These are phyloP conservation scores for Mycena alexandri DNA, from an alignment of 768 basidiomycete genomes.

Conservation along the genomic window DNA sequence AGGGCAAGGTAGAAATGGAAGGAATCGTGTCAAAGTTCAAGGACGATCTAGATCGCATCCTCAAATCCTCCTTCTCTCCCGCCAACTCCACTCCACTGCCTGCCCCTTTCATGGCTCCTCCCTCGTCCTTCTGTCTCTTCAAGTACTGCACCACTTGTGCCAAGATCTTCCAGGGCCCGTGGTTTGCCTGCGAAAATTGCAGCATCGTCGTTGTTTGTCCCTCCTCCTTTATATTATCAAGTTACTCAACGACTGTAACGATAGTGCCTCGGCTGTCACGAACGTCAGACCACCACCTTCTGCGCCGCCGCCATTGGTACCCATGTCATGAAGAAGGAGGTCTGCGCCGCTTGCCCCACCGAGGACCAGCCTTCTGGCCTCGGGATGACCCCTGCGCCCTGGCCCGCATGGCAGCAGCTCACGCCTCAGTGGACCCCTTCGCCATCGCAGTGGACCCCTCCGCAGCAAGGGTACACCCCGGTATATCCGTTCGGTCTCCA, in stretches of 20 bases:
- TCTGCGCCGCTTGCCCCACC: slow-evolving; percentile 36
- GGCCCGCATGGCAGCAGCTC: slow-evolving; percentile 3
- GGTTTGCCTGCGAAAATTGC: slow-evolving; percentile 55
- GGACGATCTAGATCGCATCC: slow-evolving; percentile 56
- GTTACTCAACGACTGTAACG: slow-evolving; percentile 13
- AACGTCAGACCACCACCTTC: slow-evolving; percentile 37
- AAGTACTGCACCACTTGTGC: slow-evolving; percentile 52
- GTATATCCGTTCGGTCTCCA: slow-evolving; percentile 32
- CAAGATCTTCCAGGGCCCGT: slow-evolving; percentile 45
- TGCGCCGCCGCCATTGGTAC: slow-evolving; percentile 47
- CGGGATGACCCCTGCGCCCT: neutral
- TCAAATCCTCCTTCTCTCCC: slow-evolving; percentile 53
- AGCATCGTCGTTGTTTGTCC: slow-evolving; percentile 49
- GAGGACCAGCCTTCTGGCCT: neutral
- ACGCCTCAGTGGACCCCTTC: slow-evolving; percentile 2
- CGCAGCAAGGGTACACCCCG: slow-evolving; percentile 31
- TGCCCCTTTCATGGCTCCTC: slow-evolving; percentile 18
- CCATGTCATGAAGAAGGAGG: slow-evolving; percentile 46
- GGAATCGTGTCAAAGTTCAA: slow-evolving; percentile 39
- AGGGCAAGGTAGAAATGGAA: slow-evolving; percentile 41
- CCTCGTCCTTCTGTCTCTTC: slow-evolving; percentile 41
- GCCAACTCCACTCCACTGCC: slow-evolving; percentile 26
- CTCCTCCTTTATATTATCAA: neutral
- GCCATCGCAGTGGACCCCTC: slow-evolving; percentile 11
- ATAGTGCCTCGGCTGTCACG: slow-evolving; percentile 52